These are phyloP conservation scores for Fusarium nematophilum DNA, from an alignment of 2,329 filamentous ascomycete genomes.

Conservation along the genomic window DNA sequence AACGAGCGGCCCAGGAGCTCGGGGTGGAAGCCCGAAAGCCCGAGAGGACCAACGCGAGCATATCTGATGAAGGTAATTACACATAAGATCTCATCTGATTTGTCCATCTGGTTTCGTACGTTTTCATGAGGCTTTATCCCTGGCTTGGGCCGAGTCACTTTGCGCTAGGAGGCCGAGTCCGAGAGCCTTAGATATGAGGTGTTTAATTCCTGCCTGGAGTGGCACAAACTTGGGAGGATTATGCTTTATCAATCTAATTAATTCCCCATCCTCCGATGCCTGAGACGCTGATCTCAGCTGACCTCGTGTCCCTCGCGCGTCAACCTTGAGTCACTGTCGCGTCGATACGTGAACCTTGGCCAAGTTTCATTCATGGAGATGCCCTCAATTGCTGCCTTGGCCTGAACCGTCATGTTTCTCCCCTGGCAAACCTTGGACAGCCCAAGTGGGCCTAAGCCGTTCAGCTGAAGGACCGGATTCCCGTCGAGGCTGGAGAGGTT, in stretches of 20 bases:
- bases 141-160: not conserved
- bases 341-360: not conserved
- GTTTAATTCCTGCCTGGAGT: no score
- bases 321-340: not conserved
- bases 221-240: no score
- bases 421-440: not conserved
- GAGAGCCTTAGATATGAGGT: not conserved
- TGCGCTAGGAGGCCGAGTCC: not conserved
- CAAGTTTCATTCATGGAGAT: not conserved
- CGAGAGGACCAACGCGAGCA: not conserved
- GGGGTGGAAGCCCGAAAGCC: not conserved
- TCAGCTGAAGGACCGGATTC: not conserved
- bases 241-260: no score
- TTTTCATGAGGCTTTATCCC: not conserved
- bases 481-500: not conserved
- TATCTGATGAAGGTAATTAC: not conserved
- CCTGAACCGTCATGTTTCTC: not conserved
- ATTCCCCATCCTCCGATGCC: not conserved
- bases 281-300: conserved; percentile 7
- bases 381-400: conserved; percentile 3
- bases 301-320: conserved; percentile 23
- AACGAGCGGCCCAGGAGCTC: not conserved
- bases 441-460: not conserved
- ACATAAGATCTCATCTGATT: conserved; percentile 1
- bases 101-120: conserved; percentile 34